Percentiles rank a stretch among this genome's conserved stretches.
Conservation (phyloP, 163 green algal species). For the Scenedesmus sp. region DNA sequence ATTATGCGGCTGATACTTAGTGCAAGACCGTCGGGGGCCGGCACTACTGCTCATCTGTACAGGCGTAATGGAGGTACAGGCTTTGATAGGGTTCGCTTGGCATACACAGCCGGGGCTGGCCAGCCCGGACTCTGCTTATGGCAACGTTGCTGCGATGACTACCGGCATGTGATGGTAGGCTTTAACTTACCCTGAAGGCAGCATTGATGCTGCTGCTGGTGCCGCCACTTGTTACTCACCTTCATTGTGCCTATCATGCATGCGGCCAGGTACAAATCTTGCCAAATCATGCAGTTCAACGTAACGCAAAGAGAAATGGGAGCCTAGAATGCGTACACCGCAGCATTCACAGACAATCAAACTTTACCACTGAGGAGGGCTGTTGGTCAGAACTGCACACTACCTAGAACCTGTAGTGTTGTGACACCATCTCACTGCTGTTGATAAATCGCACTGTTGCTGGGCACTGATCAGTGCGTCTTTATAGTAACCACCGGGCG, state of each 20-base stretch:
- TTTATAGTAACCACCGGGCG: no score
- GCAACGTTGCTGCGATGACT: neutral
- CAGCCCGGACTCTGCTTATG: neutral
- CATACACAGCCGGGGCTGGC: neutral
- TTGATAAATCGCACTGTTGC: no score
- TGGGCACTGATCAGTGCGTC: no score
- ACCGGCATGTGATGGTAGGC: neutral
- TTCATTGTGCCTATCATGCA: neutral
- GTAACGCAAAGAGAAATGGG: no score
- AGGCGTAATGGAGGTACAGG: conserved; percentile 11
- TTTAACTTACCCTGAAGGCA: neutral
- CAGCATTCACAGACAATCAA: no score
- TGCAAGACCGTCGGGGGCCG: neutral
- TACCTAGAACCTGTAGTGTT: no score
- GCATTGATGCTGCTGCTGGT: neutral
- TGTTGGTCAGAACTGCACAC: no score
- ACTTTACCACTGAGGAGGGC: no score
- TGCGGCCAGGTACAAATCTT: no score
- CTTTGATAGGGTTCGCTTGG: neutral
- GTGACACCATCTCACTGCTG: no score
- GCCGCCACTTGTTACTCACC: neutral
- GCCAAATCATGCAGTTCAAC: no score
- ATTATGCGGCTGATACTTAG: neutral
- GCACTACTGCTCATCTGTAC: conserved; percentile 4
- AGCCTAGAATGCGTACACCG: no score